Base-by-base conservation (phyloP, 2,329 filamentous ascomycete species). In the Plectosphaerella sp. region DNA sequence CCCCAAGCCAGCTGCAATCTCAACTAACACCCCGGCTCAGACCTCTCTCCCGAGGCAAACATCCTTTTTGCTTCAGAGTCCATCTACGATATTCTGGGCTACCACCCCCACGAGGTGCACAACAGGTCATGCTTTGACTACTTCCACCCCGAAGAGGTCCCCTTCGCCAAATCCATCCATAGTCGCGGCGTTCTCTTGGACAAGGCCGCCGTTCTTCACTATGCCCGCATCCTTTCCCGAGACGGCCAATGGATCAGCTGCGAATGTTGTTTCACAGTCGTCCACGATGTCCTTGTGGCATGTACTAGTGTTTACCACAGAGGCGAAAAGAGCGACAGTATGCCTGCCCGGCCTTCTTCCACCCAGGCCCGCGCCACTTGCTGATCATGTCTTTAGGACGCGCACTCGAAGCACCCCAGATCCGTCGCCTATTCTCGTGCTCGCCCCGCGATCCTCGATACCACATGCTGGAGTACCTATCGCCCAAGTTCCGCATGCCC, bases 191-290 rank as follows among this genome's bases (percentile, higher is more conserved):
- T 95, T 47, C 75, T 83, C 51, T 80, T 93, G 54, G 91, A 95
- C 72, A 94, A 91, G 67, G 91, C 90, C 15, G 89, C 91, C 4
- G 88, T 92, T 16, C 76, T 96, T 53, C 86, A 89, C 55, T 95
- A 95, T 72, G 89, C 86, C 55, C 82, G 83, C 36, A 82, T 95
- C 56, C 79, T 77, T 61, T 82, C 87, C 52, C 83, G 79, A 45
- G 74, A 86, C 61, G 88, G 87, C 15, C 74, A 79, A 50, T 95
- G 87, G 84, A 74, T 93, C 39, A 84, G 82, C 56, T 94, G 89
- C 70, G 91, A 96, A 70, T 94, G 89, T 69, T 91, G 90, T 67
- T 96, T 95, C 66, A 94, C 90, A 5, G 78, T 95, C 42, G 91
- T 95, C 43, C 88, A 95, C 67, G 87, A 95, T 77, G 89, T 94